Conservation (phyloP, 495 filamentous ascomycete genomes). For the Talaromyces stipitatus region DNA sequence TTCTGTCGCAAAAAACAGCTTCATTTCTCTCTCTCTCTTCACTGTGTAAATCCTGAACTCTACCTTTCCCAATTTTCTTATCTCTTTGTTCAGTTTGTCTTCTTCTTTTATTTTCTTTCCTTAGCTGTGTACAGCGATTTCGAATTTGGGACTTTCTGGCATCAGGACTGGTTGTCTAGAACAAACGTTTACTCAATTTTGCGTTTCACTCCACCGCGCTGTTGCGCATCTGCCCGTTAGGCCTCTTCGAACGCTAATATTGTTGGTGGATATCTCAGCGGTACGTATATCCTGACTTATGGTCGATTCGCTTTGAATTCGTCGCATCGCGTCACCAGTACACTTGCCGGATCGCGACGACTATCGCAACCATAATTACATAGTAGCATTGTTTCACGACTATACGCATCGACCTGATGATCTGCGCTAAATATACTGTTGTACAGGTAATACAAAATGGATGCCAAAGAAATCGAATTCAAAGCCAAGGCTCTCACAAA, state of each 20-base stretch:
- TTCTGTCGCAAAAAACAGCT: slow-evolving; percentile 1
- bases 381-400: no score
- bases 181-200: background rate
- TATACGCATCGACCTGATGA: background rate
- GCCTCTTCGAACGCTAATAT: background rate
- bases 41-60: background rate
- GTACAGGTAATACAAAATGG: slow-evolving; percentile 44
- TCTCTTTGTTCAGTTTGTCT: background rate
- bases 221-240: background rate
- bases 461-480: slow-evolving; percentile 68
- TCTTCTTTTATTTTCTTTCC: background rate
- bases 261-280: background rate
- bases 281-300: background rate
- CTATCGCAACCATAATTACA: background rate
- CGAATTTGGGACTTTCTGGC: background rate
- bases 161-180: background rate
- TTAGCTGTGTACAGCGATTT: background rate
- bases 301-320: background rate
- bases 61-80: background rate
- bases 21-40: background rate
- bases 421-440: background rate
- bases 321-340: background rate
- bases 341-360: background rate
- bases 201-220: background rate
- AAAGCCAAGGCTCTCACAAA: slow-evolving; percentile 69